Conservation (phyloP, 2,329 filamentous ascomycete species). For the Juglanconis sp. region DNA sequence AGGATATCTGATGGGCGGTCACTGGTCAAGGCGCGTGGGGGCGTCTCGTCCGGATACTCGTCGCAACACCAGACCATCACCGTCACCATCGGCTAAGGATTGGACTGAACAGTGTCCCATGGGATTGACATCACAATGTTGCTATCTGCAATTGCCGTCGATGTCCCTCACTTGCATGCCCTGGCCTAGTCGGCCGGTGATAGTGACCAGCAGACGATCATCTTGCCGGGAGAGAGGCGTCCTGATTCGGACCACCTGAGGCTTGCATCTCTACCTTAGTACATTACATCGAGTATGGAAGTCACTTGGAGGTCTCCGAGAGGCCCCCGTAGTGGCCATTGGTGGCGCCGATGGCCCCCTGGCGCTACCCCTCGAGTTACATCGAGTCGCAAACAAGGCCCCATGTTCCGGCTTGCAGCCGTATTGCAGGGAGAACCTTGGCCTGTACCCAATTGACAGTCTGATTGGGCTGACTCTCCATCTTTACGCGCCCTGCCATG, state of each 20-base stretch:
- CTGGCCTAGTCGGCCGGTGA: background rate
- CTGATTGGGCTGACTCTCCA: constrained; percentile 14
- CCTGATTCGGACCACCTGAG: background rate
- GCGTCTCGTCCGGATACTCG: constrained; percentile 6
- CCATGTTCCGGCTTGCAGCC: constrained; percentile 13
- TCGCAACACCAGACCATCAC: background rate
- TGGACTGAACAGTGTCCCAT: background rate
- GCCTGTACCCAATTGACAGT: background rate
- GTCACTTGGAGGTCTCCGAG: background rate
- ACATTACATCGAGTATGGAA: background rate
- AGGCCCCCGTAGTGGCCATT: background rate
- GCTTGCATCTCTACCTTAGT: background rate
- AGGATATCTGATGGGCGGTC: background rate
- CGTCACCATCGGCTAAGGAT: background rate
- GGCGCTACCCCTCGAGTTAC: constrained; percentile 5
- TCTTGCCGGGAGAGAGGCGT: background rate
- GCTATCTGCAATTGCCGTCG: background rate
- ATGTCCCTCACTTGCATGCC: background rate
- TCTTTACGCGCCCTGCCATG: constrained; percentile 18
- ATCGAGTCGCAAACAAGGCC: constrained; percentile 5
- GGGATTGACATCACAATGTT: background rate
- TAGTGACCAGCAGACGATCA: background rate
- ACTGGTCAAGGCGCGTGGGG: background rate
- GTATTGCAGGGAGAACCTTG: constrained; percentile 4
- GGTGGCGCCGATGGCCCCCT: constrained; percentile 3